Base-by-base conservation (phyloP, 2,329 filamentous ascomycete genomes). In the Stagonosporopsis vannaccii region DNA sequence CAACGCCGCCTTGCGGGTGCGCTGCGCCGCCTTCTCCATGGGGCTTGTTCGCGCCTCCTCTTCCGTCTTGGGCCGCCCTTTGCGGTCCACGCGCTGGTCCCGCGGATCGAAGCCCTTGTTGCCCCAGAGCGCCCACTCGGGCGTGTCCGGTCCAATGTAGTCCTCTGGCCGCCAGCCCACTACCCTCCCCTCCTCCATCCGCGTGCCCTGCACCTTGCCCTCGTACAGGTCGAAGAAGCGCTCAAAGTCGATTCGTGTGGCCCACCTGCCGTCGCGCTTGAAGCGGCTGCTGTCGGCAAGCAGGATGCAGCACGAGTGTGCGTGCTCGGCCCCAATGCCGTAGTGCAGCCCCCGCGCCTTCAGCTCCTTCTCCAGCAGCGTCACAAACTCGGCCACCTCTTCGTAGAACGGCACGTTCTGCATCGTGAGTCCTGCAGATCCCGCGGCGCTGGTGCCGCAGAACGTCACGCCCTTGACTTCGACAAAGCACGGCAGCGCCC, bases 391-490 rank as follows among this genome's bases (percentile, higher is more conserved):
- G 32, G 85, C 85, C 2, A 97, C 90, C 56, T 97, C 94, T 74
- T 90, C 89, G 78, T 97, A 98, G 72, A 97, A 98, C 0, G 94
- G 94, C 9, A 98, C 95, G 71, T 98, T 98, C 69, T 91, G 87
- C 94, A 98, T 98, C n/a, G 88, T 95, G 42, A 98, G 81, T 0
- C 94, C 94, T 0, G 92, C 93, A 49, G 88, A 89, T 4, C 90
- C 88, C 8, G 90, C 90, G 0, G 92, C 92, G 7, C 89, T 89
- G 0, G 94, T 98, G 36, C 95, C 95, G 77, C 95, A 98, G 79
- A 95, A 98, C 0, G 94, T 98, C 33, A 98, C 94, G 51, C 94
- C 94, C 80, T 98, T 98, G 75, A 98, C 85, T 80, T 98, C 94
- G 44, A 98, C 87, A 72, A 98, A 97, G 75, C 91, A 94, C 0